phyloP scores from a whole-genome alignment of 495 filamentous ascomycete species.

The Neurospora tetraspora region DNA sequence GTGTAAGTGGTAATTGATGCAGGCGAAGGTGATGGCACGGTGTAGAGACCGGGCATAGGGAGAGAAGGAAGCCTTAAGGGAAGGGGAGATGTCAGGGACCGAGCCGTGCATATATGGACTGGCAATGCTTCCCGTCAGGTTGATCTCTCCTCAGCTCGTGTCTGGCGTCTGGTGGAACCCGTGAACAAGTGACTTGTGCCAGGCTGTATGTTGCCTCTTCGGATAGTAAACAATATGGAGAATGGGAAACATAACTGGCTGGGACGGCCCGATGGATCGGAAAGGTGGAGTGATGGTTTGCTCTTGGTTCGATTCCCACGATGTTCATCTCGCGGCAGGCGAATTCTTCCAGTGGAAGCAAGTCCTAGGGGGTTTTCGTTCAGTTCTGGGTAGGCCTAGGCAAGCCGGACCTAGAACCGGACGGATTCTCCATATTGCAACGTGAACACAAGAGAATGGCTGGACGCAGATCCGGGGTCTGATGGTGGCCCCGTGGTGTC shows the following conservation, averaged over 20 bases:
- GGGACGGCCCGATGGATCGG: neutral
- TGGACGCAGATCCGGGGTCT: neutral
- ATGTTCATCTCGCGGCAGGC: neutral
- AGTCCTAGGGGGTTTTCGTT: neutral
- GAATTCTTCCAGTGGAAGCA: neutral
- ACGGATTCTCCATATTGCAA: neutral
- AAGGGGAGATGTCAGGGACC: neutral
- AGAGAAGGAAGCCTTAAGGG: neutral
- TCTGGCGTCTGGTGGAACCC: neutral
- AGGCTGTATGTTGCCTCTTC: neutral
- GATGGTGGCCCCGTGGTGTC: neutral
- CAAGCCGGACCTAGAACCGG: neutral
- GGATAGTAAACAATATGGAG: neutral
- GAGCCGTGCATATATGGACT: neutral
- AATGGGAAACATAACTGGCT: neutral
- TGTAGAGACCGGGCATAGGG: neutral
- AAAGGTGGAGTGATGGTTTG: neutral
- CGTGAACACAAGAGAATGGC: neutral
- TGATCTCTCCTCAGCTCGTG: neutral
- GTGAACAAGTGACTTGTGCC: neutral
- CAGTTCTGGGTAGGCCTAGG: neutral
- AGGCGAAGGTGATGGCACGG: neutral
- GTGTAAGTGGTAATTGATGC: neutral
- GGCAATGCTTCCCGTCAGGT: neutral
- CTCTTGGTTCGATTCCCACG: neutral